Evolutionary conservation across 2,329 filamentous ascomycete species (phyloP), one percentile per base, ranked within the genome.

Genomic region (Colletotrichum liriopes): DNA sequence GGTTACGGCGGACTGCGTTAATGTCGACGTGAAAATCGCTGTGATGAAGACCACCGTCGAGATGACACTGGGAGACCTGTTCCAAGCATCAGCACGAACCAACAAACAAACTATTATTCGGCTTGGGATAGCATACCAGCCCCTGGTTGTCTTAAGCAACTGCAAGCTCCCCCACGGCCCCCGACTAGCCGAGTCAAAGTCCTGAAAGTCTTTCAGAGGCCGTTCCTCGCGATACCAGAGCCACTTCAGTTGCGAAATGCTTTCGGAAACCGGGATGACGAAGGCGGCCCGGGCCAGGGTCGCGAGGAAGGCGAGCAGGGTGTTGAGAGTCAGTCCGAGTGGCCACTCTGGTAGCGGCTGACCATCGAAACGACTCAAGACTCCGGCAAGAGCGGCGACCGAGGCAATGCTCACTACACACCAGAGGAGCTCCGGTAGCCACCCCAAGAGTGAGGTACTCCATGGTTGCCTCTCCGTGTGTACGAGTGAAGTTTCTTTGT

Each of bases 271-370:
- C 11, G 78, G 75, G 8, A 77, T 70, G 18, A 79, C 62, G 43
- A 77, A 77, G 5, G 76, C 71, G 1, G 74, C 66, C n/a, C 76
- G 73, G 5, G 76, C 68, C 14, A 78, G 39, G 3, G 77, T 79
- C 1, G 77, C 75, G 52, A 80, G 67, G 59, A 79, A 75, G 8
- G 77, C 77, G 11, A 79, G 61, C 3, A 78, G 60, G 0, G 78
- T 79, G 67, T 80, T 80, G 49, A 79, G 75, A 1, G 77, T 80
- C 54, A 79, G 55, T 5, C 76, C 76, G 14, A 77, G 39, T 11
- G 73, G 74, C 74, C 76, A 74, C 6, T 47, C 41, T 5, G 58
- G 58, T 18, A 61, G 41, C 6, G 41, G 58, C n/a, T 47, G 58
- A 14, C 29, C 26, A 16, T 61, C 61, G 37, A 64, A 64, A 2